Evolutionary conservation across 1,139 yeast species (phyloP), one percentile per base, ranked within the genome.

Genomic region (Geotrichum phurueaensis): DNA sequence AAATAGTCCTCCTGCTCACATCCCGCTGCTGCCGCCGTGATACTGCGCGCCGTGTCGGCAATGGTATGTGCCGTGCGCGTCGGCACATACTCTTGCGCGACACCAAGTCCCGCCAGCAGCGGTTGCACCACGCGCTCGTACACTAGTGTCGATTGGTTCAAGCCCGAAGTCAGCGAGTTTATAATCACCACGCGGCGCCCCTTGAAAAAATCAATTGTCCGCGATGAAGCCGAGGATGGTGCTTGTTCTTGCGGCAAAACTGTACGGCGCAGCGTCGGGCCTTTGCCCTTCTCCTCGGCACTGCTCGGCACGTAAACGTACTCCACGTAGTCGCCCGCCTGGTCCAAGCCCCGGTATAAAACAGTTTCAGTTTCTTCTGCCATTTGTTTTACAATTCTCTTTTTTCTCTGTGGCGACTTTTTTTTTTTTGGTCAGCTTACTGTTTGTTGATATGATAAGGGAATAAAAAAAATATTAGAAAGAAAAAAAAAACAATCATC

Each of bases 31-130:
- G 74, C 71, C 18, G 70, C 64, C 45, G 58, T 57, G n/a, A n/a
- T n/a, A n/a, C n/a, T n/a, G n/a, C n/a, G n/a, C 2, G 77, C 76
- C 56, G 72, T 71, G 33, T 70, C 68, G 3, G 68, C 63, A 53
- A 74, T 69, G 43, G 76, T 70, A 15, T 62, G 57, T 0, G 70
- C 64, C n/a, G 70, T 63, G n/a, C 70, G 65, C 1, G 77, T 74
- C 15, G 75, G 70, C 9, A 74, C 75, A 62, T 74, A 73, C 49
- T 68, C 74, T 55, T 73, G 76, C 9, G 67, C 63, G 33, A 74
- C 63, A 25, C 71, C 73, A 51, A 73, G 69, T 22, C 70, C 72
- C 52, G 71, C 64, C 20, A 74, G 66, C 31, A 75, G 66, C 5
- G 77, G 78, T 36, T 66, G 56, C 18, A 75, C 61, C 9, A 73